Evolutionary conservation across 208 protist species (phyloP), one percentile per base, ranked within the genome.

Genomic region (Leishmania turanica): DNA sequence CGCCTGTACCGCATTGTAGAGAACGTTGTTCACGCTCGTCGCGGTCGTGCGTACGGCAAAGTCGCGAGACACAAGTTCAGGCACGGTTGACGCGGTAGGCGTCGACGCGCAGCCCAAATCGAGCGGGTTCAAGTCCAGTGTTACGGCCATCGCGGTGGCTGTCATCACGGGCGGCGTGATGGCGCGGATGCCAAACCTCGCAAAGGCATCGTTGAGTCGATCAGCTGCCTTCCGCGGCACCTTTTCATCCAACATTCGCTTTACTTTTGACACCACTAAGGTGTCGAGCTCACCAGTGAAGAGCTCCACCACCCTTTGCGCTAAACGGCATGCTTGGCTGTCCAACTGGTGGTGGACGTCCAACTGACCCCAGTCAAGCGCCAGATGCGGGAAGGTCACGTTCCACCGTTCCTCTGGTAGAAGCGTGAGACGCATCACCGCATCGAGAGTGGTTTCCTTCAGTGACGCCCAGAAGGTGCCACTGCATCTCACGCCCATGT

Each of bases 271-370:
- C 24, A 78, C 84, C 42, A 94, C 88, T 65, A 88, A 70, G 15
- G 76, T 78, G 72, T 96, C 87, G 42, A 96, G 66, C 54, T 96
- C 78, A 7, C 90, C 89, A 51, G 89, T 84, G 66, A 96, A 88
- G 0, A 93, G 6, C 45, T 89, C 80, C 17, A 93, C 68, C 17
- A 95, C 27, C 8, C 60, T 88, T 79, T 95, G 77, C 1, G 88
- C 81, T 5, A 88, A 73, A 27, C 75, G 83, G 58, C 93, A 96
- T 0, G 85, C 54, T 13, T 70, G 71, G 17, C 84, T 83, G 77
- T 88, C 80, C 21, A 93, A 40, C 17, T 69, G 24, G 82, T 96
- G 93, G n/a, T 89, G 51, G 49, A 95, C 77, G 0, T 78, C 72
- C 13, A 96, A 75, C 15, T 72, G 74, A 21, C 89, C 90, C 88